Conservation (phyloP, 2,329 filamentous ascomycete species). For the Colletotrichum melonis region DNA sequence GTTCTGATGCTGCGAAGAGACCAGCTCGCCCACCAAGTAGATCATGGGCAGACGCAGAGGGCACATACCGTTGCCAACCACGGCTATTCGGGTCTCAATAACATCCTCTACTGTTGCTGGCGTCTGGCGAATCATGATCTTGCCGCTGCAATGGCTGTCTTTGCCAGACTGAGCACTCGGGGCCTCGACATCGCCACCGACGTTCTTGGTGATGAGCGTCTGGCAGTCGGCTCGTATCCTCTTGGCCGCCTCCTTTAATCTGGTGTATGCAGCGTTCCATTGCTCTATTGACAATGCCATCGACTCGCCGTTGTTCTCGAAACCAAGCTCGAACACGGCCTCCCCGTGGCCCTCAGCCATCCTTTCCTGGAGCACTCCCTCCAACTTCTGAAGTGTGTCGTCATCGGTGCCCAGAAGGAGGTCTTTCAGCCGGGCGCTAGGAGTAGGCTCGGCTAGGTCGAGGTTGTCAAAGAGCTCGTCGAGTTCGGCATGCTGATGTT, state of each 20-base stretch:
- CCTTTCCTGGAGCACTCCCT: conserved; percentile 73
- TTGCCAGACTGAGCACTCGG: conserved; percentile 70
- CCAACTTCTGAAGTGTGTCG: conserved; percentile 71
- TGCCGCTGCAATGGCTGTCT: conserved; percentile 83
- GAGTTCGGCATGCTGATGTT: conserved; percentile 83
- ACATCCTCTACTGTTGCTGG: conserved; percentile 84
- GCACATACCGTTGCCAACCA: conserved; percentile 86
- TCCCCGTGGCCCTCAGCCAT: conserved; percentile 89
- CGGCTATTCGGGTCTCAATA: conserved; percentile 95
- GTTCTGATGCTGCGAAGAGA: not conserved
- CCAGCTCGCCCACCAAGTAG: not conserved
- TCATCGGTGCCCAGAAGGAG: conserved; percentile 76
- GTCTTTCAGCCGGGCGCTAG: conserved; percentile 77
- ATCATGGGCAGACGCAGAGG: not conserved
- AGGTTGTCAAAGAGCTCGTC: conserved; percentile 93
- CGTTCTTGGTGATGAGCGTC: conserved; percentile 89
- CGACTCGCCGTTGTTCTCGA: conserved; percentile 88
- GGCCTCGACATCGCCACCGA: conserved; percentile 81
- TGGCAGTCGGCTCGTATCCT: conserved; percentile 79
- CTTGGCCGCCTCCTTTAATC: conserved; percentile 74
- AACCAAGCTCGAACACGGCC: conserved; percentile 89
- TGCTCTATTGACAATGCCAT: conserved; percentile 81
- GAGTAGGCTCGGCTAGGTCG: conserved; percentile 76
- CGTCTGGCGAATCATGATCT: conserved; percentile 82
- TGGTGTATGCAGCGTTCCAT: conserved; percentile 78